phyloP scores from a whole-genome alignment of 495 filamentous ascomycete genomes.

The Halenospora varia region DNA sequence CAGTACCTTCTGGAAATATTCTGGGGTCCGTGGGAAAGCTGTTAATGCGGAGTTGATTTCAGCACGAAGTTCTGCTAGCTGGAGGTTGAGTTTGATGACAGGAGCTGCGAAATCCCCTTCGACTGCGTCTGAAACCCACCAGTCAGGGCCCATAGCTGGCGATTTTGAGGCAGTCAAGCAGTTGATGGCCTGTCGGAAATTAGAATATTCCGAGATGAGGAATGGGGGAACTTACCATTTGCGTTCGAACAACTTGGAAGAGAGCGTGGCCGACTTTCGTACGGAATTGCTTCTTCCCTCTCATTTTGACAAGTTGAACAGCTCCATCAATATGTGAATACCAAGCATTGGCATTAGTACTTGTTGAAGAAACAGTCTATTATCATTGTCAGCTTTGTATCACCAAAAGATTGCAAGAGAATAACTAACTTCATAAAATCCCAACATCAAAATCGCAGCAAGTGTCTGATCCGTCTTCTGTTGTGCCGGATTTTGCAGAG shows the following conservation, averaged over 20 bases:
- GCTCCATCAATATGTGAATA: slow-evolving; percentile 51
- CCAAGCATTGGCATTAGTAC: slow-evolving; percentile 44
- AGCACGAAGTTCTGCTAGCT: slow-evolving; percentile 40
- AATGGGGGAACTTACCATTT: slow-evolving; percentile 39
- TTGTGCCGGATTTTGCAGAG: slow-evolving; percentile 45
- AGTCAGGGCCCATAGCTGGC: slow-evolving; percentile 43
- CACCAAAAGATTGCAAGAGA: neutral
- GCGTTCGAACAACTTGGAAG: slow-evolving; percentile 47
- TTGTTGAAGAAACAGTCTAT: slow-evolving; percentile 41
- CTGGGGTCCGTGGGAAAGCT: slow-evolving; percentile 29
- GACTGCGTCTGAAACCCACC: slow-evolving; percentile 44
- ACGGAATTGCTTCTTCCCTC: slow-evolving; percentile 46
- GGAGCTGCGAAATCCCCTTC: slow-evolving; percentile 34
- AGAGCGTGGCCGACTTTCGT: slow-evolving; percentile 42
- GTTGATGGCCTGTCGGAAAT: slow-evolving; percentile 32
- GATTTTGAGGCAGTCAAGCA: slow-evolving; percentile 40
- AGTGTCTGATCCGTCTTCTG: slow-evolving; percentile 51
- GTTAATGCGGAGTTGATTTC: slow-evolving; percentile 38
- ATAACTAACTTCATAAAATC: slow-evolving; percentile 58
- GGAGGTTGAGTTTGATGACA: slow-evolving; percentile 41
- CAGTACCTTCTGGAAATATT: slow-evolving; percentile 35
- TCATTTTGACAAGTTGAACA: slow-evolving; percentile 46
- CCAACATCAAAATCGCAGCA: slow-evolving; percentile 58
- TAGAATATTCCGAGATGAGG: slow-evolving; percentile 15
- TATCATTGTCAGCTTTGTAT: neutral